Conservation (phyloP, 2,329 filamentous ascomycete species). For the Chaetothyriales sp. region DNA sequence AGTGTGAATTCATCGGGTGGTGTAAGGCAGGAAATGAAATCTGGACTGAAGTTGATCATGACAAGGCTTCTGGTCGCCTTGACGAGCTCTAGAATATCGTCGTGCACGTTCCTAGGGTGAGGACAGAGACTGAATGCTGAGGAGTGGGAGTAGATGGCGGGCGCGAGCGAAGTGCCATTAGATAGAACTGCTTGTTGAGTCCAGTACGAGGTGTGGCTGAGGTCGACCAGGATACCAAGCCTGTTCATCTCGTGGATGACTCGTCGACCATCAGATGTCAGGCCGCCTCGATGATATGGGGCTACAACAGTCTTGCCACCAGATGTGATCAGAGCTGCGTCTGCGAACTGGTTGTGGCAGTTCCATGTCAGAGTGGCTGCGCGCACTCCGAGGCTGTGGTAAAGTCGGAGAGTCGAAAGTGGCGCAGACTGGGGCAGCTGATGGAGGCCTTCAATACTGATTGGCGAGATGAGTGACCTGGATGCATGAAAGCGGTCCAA, state of each 20-base stretch:
- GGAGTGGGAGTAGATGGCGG: slow-evolving; percentile 79
- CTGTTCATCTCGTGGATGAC: slow-evolving; percentile 85
- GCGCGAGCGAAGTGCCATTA: slow-evolving; percentile 36
- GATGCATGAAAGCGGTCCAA: slow-evolving; percentile 41
- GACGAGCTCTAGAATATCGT: slow-evolving; percentile 64
- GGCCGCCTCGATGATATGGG: slow-evolving; percentile 39
- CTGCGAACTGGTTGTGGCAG: slow-evolving; percentile 79
- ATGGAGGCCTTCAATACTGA: slow-evolving; percentile 77
- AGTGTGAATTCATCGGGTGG: slow-evolving; percentile 46
- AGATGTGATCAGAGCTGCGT: slow-evolving; percentile 52
- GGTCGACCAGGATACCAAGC: slow-evolving; percentile 83
- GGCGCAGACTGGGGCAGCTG: slow-evolving; percentile 69
- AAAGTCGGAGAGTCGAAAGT: slow-evolving; percentile 57
- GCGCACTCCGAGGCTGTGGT: slow-evolving; percentile 62
- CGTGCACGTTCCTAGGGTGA: slow-evolving; percentile 79
- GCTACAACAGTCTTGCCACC: slow-evolving; percentile 23
- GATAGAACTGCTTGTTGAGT: slow-evolving; percentile 73
- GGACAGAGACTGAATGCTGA: slow-evolving; percentile 67
- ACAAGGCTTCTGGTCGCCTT: slow-evolving; percentile 59
- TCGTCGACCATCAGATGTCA: slow-evolving; percentile 53
- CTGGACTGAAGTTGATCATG: slow-evolving; percentile 79
- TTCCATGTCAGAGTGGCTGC: slow-evolving; percentile 88
- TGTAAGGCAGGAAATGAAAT: slow-evolving; percentile 63
- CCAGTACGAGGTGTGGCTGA: slow-evolving; percentile 62
- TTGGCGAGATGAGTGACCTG: slow-evolving; percentile 56